phyloP scores from a whole-genome alignment of 176 grass and related monocot species.

The Triticum aestivum region DNA sequence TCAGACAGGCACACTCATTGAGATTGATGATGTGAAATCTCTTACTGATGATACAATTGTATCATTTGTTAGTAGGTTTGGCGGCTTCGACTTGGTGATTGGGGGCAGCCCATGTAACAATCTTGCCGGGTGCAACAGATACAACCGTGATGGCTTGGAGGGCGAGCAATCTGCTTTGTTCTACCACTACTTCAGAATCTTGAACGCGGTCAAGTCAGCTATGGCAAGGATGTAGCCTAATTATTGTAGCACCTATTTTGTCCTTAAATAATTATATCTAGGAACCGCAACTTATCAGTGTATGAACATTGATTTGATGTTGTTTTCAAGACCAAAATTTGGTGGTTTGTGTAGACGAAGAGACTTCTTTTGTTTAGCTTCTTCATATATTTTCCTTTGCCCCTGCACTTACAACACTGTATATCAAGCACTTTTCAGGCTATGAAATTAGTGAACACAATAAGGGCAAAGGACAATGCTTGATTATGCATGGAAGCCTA shows the following conservation, averaged over 20 bases:
- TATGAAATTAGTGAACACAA: no score
- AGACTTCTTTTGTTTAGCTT: not conserved
- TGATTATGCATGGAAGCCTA: no score
- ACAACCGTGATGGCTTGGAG: slow-evolving; percentile 20
- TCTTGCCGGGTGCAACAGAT: slow-evolving; percentile 64
- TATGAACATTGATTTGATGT: not conserved
- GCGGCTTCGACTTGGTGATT: slow-evolving; percentile 69
- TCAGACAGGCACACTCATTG: slow-evolving; percentile 54
- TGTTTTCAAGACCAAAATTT: not conserved
- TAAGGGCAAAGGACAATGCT: no score
- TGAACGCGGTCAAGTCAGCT: slow-evolving; percentile 42
- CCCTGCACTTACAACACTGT: no score
- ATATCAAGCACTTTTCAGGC: no score
- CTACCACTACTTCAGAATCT: slow-evolving; percentile 69
- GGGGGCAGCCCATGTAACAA: slow-evolving; percentile 86
- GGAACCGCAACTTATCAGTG: not conserved
- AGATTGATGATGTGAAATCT: slow-evolving; percentile 51
- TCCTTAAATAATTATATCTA: not conserved
- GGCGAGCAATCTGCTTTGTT: slow-evolving; percentile 72
- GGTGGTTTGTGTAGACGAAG: not conserved
- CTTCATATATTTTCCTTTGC: not conserved
- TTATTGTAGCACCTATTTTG: not conserved
- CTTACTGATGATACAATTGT: slow-evolving; percentile 37
- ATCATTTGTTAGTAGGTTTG: slow-evolving; percentile 33
- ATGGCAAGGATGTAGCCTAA: slow-evolving; percentile 38